These are phyloP conservation scores for Paraphoma chrysanthemicola DNA, from an alignment of 2,329 filamentous ascomycete genomes.

Conservation along the genomic window DNA sequence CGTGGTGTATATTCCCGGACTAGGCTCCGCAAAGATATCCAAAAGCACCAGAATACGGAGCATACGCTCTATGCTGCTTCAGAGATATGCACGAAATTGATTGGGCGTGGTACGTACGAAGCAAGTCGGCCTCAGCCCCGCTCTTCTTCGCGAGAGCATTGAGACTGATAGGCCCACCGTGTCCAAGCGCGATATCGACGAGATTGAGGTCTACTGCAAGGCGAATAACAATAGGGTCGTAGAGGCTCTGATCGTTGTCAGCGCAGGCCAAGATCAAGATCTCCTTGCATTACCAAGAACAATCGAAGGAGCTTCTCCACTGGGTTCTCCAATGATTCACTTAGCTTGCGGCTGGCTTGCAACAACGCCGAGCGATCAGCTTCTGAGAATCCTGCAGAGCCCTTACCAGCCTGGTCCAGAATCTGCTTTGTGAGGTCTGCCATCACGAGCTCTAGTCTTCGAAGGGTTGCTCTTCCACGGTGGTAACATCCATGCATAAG, in stretches of 20 bases:
- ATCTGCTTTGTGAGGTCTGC: slow-evolving; percentile 6
- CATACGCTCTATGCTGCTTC: slow-evolving; percentile 1
- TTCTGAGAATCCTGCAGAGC: slow-evolving; percentile 10
- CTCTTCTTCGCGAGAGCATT: slow-evolving; percentile 14
- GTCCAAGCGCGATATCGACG: slow-evolving; percentile 15
- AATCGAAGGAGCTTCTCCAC: slow-evolving; percentile 12
- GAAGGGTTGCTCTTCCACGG: too few relatives aligned
- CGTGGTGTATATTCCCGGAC: slow-evolving; percentile 1
- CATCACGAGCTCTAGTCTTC: not conserved
- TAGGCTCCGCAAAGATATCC: slow-evolving; percentile 5
- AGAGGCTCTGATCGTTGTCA: slow-evolving; percentile 1
- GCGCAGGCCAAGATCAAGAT: not conserved
- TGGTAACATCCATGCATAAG: too few relatives aligned
- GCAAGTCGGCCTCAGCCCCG: slow-evolving; percentile 10
- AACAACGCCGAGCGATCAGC: slow-evolving; percentile 12
- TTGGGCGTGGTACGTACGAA: slow-evolving; percentile 5
- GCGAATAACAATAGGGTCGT: slow-evolving; percentile 12
- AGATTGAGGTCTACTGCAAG: slow-evolving; percentile 22
- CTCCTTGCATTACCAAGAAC: not conserved
- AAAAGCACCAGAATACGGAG: slow-evolving; percentile 11
- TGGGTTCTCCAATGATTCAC: slow-evolving; percentile 9
- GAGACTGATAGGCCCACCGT: slow-evolving; percentile 9
- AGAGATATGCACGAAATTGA: not conserved
- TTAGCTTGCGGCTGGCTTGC: slow-evolving; percentile 10
- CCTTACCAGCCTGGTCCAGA: slow-evolving; percentile 1